Conservation (phyloP, 345 rosid species). For the Boechera retrofracta region DNA sequence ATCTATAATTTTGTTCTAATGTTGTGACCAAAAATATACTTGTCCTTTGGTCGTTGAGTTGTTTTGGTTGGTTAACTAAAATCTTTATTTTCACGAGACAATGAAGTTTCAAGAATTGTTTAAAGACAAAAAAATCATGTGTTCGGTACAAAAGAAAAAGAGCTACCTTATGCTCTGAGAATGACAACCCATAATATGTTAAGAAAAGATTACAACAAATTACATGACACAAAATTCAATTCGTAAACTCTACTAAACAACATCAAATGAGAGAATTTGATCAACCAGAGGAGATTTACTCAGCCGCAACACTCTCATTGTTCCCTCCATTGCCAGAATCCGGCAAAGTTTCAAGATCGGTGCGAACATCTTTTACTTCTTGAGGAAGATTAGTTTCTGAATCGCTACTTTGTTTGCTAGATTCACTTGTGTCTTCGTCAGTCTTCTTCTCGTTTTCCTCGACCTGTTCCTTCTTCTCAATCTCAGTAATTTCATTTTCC, state of each 20-base stretch:
- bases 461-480: conserved; percentile 47
- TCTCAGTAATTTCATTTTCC: conserved; percentile 42
- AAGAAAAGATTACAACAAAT: conserved; percentile 36
- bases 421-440: conserved; percentile 33
- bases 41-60: no score
- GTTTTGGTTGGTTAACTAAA: background rate
- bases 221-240: conserved; percentile 33
- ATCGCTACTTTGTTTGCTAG: conserved; percentile 17
- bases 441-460: conserved; percentile 44
- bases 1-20: no score
- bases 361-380: conserved; percentile 61
- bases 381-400: conserved; percentile 42
- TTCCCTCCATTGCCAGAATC: conserved; percentile 52
- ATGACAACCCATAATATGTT: conserved; percentile 20
- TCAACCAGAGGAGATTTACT: conserved; percentile 43
- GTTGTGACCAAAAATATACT: no score
- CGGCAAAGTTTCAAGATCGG: conserved; percentile 70
- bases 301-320: conserved; percentile 52
- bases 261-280: conserved; percentile 11
- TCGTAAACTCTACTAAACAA: conserved; percentile 39
- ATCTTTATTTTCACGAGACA: background rate
- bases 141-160: background rate
- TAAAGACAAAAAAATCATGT: conserved; percentile 6
- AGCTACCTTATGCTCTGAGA: conserved; percentile 15
- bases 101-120: conserved; percentile 28